Percentiles rank a stretch among this genome's conserved stretches.
phyloP scores from a whole-genome alignment of 148 eudicot species.

The Cornus kousa region DNA sequence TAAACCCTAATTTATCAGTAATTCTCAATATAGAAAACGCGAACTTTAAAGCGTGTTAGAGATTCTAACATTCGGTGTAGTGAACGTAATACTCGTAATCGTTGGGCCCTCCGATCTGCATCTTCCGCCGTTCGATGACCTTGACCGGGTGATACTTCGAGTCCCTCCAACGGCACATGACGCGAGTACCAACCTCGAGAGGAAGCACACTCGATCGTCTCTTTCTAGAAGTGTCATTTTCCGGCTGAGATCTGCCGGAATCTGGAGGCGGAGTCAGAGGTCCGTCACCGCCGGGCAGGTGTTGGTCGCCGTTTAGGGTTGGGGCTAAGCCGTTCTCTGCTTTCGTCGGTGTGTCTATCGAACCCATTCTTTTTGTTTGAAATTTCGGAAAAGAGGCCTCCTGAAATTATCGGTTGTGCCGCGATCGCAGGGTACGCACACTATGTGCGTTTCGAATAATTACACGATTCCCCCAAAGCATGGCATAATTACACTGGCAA shows the following conservation, averaged over 20 bases:
- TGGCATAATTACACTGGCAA: no score
- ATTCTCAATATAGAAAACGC: not conserved
- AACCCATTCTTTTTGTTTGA: constrained; percentile 42
- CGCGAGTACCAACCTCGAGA: constrained; percentile 79
- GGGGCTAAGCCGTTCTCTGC: constrained; percentile 40
- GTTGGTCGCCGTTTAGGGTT: constrained; percentile 28
- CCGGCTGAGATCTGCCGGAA: constrained; percentile 30
- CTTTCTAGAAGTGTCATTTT: constrained; percentile 32
- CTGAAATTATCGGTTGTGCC: not conserved
- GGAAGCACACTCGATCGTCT: constrained; percentile 49
- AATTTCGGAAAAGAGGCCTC: not conserved
- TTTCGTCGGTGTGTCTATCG: constrained; percentile 37
- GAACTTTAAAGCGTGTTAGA: not conserved
- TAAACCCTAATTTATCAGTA: constrained; percentile 12
- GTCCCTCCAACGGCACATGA: constrained; percentile 88
- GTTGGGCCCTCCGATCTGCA: constrained; percentile 36
- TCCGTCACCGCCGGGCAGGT: constrained; percentile 25
- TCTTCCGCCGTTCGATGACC: constrained; percentile 80
- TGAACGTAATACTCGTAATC: constrained; percentile 96
- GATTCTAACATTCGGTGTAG: constrained; percentile 79
- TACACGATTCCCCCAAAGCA: no score
- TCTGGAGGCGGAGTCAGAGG: constrained; percentile 18
- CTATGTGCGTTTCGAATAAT: no score
- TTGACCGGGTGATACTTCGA: constrained; percentile 77
- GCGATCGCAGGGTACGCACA: no score